A percentile compares a stretch with the other conserved stretches of the same genome.
Conservation (phyloP, 768 basidiomycete genomes). For the Heimioporus sp. region DNA sequence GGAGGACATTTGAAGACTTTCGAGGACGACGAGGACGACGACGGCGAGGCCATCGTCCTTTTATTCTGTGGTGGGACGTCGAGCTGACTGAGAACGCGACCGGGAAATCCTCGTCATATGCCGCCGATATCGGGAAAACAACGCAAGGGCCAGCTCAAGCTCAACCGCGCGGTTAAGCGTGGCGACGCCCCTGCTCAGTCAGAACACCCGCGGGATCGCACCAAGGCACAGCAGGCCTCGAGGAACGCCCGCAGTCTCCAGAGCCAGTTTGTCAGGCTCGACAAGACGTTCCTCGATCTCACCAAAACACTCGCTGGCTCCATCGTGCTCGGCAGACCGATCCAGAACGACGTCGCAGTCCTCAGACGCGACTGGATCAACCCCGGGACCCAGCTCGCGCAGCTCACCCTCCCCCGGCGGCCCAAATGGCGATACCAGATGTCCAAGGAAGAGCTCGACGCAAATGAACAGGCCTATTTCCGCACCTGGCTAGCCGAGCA, state of each 20-base stretch:
- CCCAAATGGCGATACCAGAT: constrained; percentile 88
- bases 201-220: constrained; percentile 2
- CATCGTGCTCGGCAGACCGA: constrained; percentile 54
- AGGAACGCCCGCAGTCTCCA: constrained; percentile 54
- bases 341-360: constrained; percentile 40
- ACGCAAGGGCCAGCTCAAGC: constrained; percentile 69
- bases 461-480: constrained; percentile 85
- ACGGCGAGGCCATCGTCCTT: not conserved
- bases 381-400: not conserved
- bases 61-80: too few relatives aligned
- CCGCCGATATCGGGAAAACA: constrained; percentile 52
- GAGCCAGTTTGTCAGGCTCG: constrained; percentile 66
- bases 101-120: constrained; percentile 8
- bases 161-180: constrained; percentile 82
- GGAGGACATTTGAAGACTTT: too few relatives aligned
- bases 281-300: constrained; percentile 56
- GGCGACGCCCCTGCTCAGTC: constrained; percentile 55
- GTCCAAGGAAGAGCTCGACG: constrained; percentile 86
- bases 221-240: constrained; percentile 26
- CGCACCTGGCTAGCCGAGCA: constrained; percentile 73
- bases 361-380: constrained; percentile 23
- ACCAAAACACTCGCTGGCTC: constrained; percentile 56
- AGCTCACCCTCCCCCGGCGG: constrained; percentile 47
- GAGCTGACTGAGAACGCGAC: too few relatives aligned
- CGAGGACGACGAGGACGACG: not conserved